phyloP scores from a whole-genome alignment of 1,139 yeast genomes.

The Taphrina communis region DNA sequence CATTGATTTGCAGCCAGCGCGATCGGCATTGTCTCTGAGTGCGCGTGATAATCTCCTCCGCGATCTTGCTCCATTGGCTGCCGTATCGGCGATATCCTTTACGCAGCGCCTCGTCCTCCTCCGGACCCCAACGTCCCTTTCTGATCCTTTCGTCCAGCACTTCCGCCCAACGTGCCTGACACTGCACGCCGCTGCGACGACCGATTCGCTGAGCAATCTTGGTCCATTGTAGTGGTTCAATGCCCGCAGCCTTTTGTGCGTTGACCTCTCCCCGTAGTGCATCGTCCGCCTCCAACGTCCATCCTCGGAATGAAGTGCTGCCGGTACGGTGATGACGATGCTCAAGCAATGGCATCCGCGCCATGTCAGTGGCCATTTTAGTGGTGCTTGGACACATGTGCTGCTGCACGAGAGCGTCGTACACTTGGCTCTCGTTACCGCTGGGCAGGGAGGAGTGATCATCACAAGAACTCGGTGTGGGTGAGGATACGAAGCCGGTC shows the following conservation, averaged over 20 bases:
- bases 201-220: constrained; percentile 9
- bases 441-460: neutral
- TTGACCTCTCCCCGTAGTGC: neutral
- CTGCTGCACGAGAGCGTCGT: neutral
- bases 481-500: neutral
- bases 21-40: constrained; percentile 37
- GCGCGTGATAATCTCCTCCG: constrained; percentile 9
- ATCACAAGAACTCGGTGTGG: neutral
- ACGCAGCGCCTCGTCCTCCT: constrained; percentile 74
- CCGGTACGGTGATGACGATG: neutral
- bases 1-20: constrained; percentile 27
- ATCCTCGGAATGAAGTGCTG: constrained; percentile 2
- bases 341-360: neutral
- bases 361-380: neutral
- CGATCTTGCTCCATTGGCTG: constrained; percentile 69
- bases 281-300: constrained; percentile 8
- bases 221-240: constrained; percentile 11
- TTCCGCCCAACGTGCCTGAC: constrained; percentile 88
- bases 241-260: constrained; percentile 8
- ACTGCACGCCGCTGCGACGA: constrained; percentile 84
- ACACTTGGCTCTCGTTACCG: neutral
- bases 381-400: neutral
- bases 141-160: constrained; percentile 82
- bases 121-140: constrained; percentile 79
- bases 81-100: constrained; percentile 72